Percentiles rank a stretch among this genome's conserved stretches.
phyloP scores from a whole-genome alignment of 495 filamentous ascomycete species.

The Ascobolus immersus region DNA sequence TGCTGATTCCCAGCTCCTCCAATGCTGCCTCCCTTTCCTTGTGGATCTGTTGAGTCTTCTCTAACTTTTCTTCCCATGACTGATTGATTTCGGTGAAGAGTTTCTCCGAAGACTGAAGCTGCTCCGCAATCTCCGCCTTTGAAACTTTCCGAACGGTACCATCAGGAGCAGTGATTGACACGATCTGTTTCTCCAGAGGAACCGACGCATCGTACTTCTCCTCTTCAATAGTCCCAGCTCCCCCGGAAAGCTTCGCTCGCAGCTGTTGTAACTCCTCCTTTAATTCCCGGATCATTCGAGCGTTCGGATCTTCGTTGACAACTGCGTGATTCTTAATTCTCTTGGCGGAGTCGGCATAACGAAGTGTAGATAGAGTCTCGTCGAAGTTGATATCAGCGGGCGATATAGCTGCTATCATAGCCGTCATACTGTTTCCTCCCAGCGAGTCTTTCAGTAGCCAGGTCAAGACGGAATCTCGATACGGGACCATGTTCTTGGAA shows the following conservation, averaged over 20 bases:
- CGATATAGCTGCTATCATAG: constrained; percentile 97
- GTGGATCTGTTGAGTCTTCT: constrained; percentile 87
- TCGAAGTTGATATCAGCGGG: constrained; percentile 99
- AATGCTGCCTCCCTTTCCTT: constrained; percentile 87
- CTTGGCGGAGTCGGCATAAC: constrained; percentile 94
- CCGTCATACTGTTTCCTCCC: constrained; percentile 96
- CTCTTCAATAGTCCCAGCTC: constrained; percentile 31
- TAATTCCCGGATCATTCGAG: constrained; percentile 90
- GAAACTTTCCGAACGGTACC: constrained; percentile 83
- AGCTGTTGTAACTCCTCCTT: constrained; percentile 84
- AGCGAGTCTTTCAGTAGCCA: constrained; percentile 96
- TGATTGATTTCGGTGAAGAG: constrained; percentile 89
- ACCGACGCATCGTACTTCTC: constrained; percentile 78
- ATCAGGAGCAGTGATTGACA: constrained; percentile 70
- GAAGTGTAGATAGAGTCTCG: constrained; percentile 79
- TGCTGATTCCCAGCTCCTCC: constrained; percentile 93
- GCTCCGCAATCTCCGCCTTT: constrained; percentile 93
- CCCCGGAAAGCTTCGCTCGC: constrained; percentile 60
- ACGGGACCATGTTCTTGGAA: constrained; percentile 54
- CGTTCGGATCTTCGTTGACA: constrained; percentile 96
- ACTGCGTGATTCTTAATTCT: constrained; percentile 99
- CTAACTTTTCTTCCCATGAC: constrained; percentile 92
- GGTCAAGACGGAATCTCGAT: constrained; percentile 87
- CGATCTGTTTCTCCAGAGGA: constrained; percentile 81
- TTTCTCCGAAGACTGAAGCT: constrained; percentile 60